Conservation (phyloP, 2,329 filamentous ascomycete species). For the Acrocalymma vagum region DNA sequence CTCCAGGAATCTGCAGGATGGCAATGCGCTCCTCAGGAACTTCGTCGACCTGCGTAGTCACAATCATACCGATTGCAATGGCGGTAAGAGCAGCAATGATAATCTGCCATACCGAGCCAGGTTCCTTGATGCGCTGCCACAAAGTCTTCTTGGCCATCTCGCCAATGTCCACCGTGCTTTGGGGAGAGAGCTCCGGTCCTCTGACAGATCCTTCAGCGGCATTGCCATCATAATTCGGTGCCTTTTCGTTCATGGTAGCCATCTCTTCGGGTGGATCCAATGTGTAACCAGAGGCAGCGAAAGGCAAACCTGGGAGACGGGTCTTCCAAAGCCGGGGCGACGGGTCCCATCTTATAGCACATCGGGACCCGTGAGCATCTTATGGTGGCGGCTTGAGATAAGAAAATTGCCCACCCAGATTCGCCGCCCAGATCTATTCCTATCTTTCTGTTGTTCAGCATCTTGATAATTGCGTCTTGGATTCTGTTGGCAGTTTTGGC, state of each 20-base stretch:
- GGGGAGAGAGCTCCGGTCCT: constrained; percentile 11
- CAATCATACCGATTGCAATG: constrained; percentile 59
- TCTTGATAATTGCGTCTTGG: constrained; percentile 15
- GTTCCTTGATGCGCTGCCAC: constrained; percentile 50
- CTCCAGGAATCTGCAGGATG: constrained; percentile 59
- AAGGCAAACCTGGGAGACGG: too few species aligned
- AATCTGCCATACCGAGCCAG: constrained; percentile 60
- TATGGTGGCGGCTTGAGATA: too few species aligned
- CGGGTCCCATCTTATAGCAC: too few species aligned
- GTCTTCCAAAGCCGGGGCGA: too few species aligned
- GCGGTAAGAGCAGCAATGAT: constrained; percentile 59
- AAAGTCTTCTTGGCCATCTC: constrained; percentile 30
- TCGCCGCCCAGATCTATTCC: background rate
- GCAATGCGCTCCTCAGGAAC: constrained; percentile 54
- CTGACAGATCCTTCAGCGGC: background rate
- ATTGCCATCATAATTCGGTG: background rate
- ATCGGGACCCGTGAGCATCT: too few species aligned
- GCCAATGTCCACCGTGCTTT: constrained; percentile 18
- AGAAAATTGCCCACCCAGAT: too few species aligned
- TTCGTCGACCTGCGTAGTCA: constrained; percentile 53
- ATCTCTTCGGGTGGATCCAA: too few species aligned
- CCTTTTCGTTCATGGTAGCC: too few species aligned
- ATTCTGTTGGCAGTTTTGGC: constrained; percentile 27
- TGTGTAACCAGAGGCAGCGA: too few species aligned
- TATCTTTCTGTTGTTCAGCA: background rate